These are phyloP conservation scores for Phytophthora pistaciae DNA, from an alignment of 352 stramenopile genomes.

Conservation along the genomic window DNA sequence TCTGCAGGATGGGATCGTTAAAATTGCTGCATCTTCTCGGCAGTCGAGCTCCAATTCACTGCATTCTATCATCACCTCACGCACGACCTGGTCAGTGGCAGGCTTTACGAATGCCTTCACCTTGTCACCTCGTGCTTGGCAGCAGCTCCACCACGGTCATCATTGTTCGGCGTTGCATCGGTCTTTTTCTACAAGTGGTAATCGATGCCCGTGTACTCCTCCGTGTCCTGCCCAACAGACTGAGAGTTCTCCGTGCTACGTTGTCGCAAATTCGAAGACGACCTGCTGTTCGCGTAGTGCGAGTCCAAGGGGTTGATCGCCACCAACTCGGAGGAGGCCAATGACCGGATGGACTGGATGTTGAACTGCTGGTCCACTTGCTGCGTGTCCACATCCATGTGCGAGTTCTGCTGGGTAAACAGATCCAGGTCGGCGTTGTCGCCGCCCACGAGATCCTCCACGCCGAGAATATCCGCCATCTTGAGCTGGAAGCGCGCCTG, in stretches of 20 bases:
- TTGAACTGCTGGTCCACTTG: constrained; percentile 62
- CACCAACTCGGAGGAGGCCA: constrained; percentile 73
- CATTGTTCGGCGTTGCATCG: constrained; percentile 13
- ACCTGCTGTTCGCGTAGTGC: constrained; percentile 69
- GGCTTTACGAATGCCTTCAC: not conserved
- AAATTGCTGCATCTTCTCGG: constrained; percentile 19
- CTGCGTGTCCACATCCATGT: constrained; percentile 88
- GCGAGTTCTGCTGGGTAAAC: constrained; percentile 88
- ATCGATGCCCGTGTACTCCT: constrained; percentile 88
- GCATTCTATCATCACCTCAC: constrained; percentile 12
- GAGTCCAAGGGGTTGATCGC: constrained; percentile 65
- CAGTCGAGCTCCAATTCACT: constrained; percentile 6
- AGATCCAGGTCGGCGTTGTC: constrained; percentile 60
- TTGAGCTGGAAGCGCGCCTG: constrained; percentile 88
- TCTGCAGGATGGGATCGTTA: constrained; percentile 16
- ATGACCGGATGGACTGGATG: constrained; percentile 76
- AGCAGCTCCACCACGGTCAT: constrained; percentile 9
- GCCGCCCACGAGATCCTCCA: constrained; percentile 70
- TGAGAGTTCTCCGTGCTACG: constrained; percentile 69
- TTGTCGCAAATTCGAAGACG: constrained; percentile 61
- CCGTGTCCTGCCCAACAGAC: constrained; percentile 79
- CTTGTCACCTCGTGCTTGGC: not conserved
- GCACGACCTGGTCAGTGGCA: not conserved
- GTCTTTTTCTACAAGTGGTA: constrained; percentile 76
- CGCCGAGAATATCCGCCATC: constrained; percentile 87